Base-by-base conservation (phyloP, 179 eudicot species). In the Corrigiola litoralis region DNA sequence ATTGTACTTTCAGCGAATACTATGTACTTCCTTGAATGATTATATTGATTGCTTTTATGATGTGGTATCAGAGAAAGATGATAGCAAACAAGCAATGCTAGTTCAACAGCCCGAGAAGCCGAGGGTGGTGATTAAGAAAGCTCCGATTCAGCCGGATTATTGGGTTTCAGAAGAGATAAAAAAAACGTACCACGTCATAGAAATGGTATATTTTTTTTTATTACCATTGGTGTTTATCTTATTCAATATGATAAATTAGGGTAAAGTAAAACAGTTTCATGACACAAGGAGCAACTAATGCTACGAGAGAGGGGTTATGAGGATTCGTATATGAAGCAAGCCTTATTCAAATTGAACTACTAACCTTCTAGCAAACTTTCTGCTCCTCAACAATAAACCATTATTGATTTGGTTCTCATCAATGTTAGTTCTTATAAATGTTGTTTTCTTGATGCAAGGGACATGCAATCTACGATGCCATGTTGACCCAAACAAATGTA, bases 401-500 rank as follows among this genome's bases (percentile, higher is more conserved):
- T 17, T 8, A 8, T 40, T 0, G 44, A 40, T 4, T 40, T 40
- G 11, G 16, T 5, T 40, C 2, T 40, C 14, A 10, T 10, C 3
- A 14, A 10, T 40, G 11, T 40, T 2, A 11, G 23, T 14, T 55
- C 51, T 63, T 24, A 44, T 60, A 28, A 28, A 51, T 16, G 33
- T 10, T 58, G 31, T 13, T 34, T 71, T 28, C 36, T 23, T 61
- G 61, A 27, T 76, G 67, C 73, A 20, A 91, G 97, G 94, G 83
- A 41, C 81, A 75, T 77, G 89, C 79, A 27, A 81, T 86, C 63
- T 91, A 91, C 65, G 97, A 91, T 81, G 96, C 97, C 69, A 91
- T 83, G 84, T 72, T 91, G 83, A 91, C 89, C 77, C 97, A 91
- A 79, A 88, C 96, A 78, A 91, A 91, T 79, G 84, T 91, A 37